Base-by-base conservation (phyloP, 2,329 filamentous ascomycete species). In the Claviceps pazoutovae region DNA sequence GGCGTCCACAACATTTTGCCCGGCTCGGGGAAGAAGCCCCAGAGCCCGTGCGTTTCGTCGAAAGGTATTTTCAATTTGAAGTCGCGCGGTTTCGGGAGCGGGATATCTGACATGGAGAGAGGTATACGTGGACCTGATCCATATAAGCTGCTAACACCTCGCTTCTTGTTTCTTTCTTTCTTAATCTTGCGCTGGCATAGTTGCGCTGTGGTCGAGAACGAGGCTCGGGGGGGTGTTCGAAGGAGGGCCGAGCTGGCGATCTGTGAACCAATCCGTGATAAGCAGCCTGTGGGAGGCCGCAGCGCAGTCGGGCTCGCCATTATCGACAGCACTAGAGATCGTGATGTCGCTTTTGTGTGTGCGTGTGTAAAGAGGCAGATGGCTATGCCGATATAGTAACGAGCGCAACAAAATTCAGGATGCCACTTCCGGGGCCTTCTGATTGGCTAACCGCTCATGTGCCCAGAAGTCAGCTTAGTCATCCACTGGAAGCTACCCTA, bases 41-140 rank as follows among this genome's bases (percentile, higher is more conserved):
- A 97, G 11, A 98, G 82, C 34, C 89, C 91, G 68, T 98, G 93
- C 57, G 90, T 71, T 30, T 80, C 75, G 63, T 88, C 83, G 43
- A 75, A 76, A 56, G 78, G 65, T 36, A 84, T 66, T 46, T 73
- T 66, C 51, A 79, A 78, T 62, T 80, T 75, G 55, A 75, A 74
- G 52, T 83, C 74, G 26, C 64, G 64, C 6, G 93, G 90, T 62
- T 78, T 76, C 1, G 91, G 91, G 51, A 95, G 72, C 49, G 82
- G 74, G 45, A 83, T 76, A 61, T 84, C 79, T 43, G 80, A 83
- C 54, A 93, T 82, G 17, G 84, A 86, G 51, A 94, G 72, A n/a
- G 77, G 80, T 64, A 85, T 81, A 50, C 82, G 79, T 5, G 82
- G 81, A 0, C 90, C 90, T 1, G 86, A 88, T 48, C 84, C 77